Base-by-base conservation (phyloP, 108 stramenopile genomes). In the Conticribra guillardii region DNA sequence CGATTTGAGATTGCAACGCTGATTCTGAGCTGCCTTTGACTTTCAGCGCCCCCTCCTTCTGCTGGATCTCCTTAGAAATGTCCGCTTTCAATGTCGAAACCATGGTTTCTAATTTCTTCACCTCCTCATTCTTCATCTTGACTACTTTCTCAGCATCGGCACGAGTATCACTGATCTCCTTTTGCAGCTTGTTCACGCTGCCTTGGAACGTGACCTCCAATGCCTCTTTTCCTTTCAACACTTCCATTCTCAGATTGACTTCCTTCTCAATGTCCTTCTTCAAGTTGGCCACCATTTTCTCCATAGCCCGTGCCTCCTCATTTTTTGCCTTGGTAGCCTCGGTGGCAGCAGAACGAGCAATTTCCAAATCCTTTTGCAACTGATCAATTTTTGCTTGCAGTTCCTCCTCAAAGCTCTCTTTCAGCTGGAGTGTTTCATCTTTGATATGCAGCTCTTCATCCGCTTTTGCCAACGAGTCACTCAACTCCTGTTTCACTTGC, bases 51-150 rank as follows among this genome's bases (percentile, higher is more conserved):
- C 48, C 67, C 11, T 31, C 67, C 47, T 21, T 57, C 46, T 58
- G 29, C 67, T 49, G 23, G 33, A 21, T 41, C 31, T 46, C 55
- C 47, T 69, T 68, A 0, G 30, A 54, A 15, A 68, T n/a, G 30
- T 68, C 67, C 3, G 34, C 26, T 49, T 68, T 68, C 4, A 67
- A 41, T 2, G 37, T 47, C 15, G 59, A 29, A 3, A 64, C 49
- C 7, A 60, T 30, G 14, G 59, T 33, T 48, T 71, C 69, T 65
- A 79, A 61, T 24, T 49, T 30, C 22, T 61, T 66, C 70, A 79
- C 61, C 41, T 79, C 60, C 31, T 71, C 57, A 48, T 31, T 24
- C 58, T 79, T 71, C 3, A 21, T 11, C n/a, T 64, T 61, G 53
- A 65, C 21, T 15, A 30, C n/a, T 33, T 50, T 70, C 19, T 68